phyloP scores from a whole-genome alignment of 352 stramenopile species.

The Globisporangium nodosum region DNA sequence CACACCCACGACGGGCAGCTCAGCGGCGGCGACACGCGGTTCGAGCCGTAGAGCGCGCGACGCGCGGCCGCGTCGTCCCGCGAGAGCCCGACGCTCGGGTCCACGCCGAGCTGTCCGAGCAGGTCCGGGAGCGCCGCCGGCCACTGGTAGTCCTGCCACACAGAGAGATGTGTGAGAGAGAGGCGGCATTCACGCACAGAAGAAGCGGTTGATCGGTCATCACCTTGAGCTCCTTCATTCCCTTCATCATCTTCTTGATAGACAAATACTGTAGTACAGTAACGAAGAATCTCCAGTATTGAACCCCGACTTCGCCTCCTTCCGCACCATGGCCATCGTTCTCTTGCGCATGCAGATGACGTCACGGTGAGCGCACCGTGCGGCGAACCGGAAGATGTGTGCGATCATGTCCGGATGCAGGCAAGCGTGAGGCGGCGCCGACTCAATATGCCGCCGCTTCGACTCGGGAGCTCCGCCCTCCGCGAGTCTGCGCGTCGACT shows the following conservation, averaged over 20 bases:
- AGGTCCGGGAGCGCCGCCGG: constrained; percentile 48
- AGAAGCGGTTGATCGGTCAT: not conserved
- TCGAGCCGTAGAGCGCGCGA: constrained; percentile 71
- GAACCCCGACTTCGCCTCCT: too few relatives aligned
- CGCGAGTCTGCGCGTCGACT: too few relatives aligned
- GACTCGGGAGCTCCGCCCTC: too few relatives aligned
- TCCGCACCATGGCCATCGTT: too few relatives aligned
- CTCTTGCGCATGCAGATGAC: too few relatives aligned
- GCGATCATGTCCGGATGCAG: too few relatives aligned
- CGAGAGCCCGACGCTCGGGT: constrained; percentile 49
- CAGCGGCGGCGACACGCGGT: constrained; percentile 87
- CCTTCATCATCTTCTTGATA: not conserved
- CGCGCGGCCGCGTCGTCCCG: constrained; percentile 71
- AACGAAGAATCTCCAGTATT: too few relatives aligned
- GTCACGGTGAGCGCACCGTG: too few relatives aligned
- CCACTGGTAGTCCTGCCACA: constrained; percentile 28
- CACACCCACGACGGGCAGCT: constrained; percentile 94
- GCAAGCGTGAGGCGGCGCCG: too few relatives aligned
- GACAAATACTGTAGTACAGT: too few relatives aligned
- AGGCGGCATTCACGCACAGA: not conserved
- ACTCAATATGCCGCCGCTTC: too few relatives aligned
- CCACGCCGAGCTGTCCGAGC: constrained; percentile 51
- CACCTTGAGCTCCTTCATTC: constrained; percentile 21
- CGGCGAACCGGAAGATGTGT: too few relatives aligned
- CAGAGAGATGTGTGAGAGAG: not conserved